Percentiles rank a stretch among this genome's conserved stretches.
These are phyloP conservation scores for Torrubiella hemipterigena DNA, from an alignment of 2,329 filamentous ascomycete genomes.

Conservation along the genomic window DNA sequence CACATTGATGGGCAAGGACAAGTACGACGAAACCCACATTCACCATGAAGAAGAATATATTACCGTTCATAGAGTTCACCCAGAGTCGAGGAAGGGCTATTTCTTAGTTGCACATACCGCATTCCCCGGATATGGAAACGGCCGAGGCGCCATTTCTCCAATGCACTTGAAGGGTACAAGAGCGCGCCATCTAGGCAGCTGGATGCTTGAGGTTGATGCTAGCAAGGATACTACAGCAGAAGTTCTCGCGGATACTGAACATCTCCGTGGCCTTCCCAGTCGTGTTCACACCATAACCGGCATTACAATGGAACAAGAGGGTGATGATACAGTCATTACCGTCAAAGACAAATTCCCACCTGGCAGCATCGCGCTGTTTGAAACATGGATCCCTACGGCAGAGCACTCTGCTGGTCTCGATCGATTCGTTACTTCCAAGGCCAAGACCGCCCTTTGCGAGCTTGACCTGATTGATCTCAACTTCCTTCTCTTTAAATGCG, in stretches of 20 bases:
- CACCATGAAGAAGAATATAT: slow-evolving; percentile 95
- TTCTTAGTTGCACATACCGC: slow-evolving; percentile 95
- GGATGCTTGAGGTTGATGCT: slow-evolving; percentile 83
- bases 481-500: slow-evolving; percentile 80
- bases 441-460: slow-evolving; percentile 63
- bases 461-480: slow-evolving; percentile 77
- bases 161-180: slow-evolving; percentile 75
- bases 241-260: slow-evolving; percentile 55
- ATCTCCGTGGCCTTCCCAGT: slow-evolving; percentile 74
- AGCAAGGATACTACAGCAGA: slow-evolving; percentile 54
- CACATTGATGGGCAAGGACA: slow-evolving; percentile 87
- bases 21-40: slow-evolving; percentile 89
- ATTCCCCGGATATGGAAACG: slow-evolving; percentile 80
- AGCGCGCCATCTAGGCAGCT: slow-evolving; percentile 76
- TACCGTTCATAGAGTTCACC: slow-evolving; percentile 90
- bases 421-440: slow-evolving; percentile 73
- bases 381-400: slow-evolving; percentile 86
- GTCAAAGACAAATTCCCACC: slow-evolving; percentile 79
- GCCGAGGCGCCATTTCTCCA: slow-evolving; percentile 67
- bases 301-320: slow-evolving; percentile 59
- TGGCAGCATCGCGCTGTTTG: slow-evolving; percentile 87
- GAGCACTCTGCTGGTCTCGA: slow-evolving; percentile 78
- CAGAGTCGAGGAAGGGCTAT: slow-evolving; percentile 81
- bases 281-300: slow-evolving; percentile 63
- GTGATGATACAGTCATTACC: slow-evolving; percentile 65